Conservation (phyloP, 495 filamentous ascomycete genomes). For the Neurospora africana region DNA sequence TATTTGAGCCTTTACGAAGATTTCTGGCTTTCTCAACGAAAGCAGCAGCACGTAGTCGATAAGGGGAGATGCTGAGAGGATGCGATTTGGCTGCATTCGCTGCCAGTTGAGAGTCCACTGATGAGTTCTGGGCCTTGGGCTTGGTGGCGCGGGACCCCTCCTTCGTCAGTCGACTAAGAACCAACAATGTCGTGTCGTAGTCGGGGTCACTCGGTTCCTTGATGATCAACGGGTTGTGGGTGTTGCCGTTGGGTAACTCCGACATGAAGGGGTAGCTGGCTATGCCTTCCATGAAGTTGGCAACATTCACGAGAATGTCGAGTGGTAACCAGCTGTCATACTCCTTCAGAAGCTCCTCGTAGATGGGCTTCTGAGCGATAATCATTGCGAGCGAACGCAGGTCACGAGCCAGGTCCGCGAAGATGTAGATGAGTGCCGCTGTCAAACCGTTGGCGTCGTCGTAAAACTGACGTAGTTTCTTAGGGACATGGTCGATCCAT, state of each 20-base stretch:
- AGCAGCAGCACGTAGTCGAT: background rate
- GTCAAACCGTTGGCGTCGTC: background rate
- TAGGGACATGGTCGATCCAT: background rate
- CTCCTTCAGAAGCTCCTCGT: constrained; percentile 7
- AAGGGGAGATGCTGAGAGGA: background rate
- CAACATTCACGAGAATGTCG: constrained; percentile 8
- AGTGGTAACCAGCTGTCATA: constrained; percentile 6
- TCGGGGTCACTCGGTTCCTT: constrained; percentile 1
- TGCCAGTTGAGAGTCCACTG: background rate
- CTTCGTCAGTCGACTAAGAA: background rate
- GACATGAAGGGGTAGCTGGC: constrained; percentile 14
- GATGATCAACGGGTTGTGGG: background rate
- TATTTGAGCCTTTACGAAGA: background rate
- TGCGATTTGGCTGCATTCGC: background rate
- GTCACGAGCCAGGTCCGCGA: constrained; percentile 8
- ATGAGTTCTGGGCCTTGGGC: background rate
- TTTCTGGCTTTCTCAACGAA: background rate
- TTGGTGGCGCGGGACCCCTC: background rate
- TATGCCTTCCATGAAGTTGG: constrained; percentile 10
- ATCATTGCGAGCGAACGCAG: constrained; percentile 1
- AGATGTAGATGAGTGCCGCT: constrained; percentile 1
- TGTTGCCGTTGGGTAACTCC: background rate
- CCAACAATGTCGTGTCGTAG: constrained; percentile 2
- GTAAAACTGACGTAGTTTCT: background rate
- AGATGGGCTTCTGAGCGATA: constrained; percentile 4